Percentiles rank a stretch among this genome's conserved stretches.
phyloP scores from a whole-genome alignment of 306 rosid genomes.

The Dalbergia oliveri region DNA sequence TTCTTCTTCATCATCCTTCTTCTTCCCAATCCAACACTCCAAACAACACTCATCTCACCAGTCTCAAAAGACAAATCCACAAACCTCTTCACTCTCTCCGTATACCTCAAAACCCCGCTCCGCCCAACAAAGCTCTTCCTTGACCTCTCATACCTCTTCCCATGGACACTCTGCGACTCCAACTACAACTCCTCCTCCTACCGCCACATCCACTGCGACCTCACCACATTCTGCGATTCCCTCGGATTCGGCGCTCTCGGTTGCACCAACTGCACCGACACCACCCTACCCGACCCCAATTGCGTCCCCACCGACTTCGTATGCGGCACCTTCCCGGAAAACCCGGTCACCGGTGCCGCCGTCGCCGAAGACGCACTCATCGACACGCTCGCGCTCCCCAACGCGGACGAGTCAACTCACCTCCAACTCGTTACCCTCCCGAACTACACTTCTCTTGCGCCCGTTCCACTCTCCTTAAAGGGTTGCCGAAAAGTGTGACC shows the following conservation, averaged over 20 bases:
- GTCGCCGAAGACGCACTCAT: background rate
- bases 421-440: background rate
- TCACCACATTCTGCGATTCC: background rate
- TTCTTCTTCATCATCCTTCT: background rate
- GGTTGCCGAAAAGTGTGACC: background rate
- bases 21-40: background rate
- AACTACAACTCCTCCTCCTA: constrained; percentile 24
- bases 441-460: constrained; percentile 16
- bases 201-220: background rate
- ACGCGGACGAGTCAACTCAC: background rate
- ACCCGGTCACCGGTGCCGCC: background rate
- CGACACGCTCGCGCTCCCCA: constrained; percentile 6
- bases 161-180: constrained; percentile 1
- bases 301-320: background rate
- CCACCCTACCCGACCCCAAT: background rate
- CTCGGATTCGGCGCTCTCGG: background rate
- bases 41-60: background rate
- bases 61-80: constrained; percentile 18
- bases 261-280: background rate
- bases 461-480: background rate
- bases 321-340: constrained; percentile 15
- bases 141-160: constrained; percentile 8
- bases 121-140: constrained; percentile 13
- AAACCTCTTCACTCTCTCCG: constrained; percentile 14
- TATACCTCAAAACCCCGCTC: background rate